Evolutionary conservation across 129 eudicot species (phyloP), one percentile per base, ranked within the genome.

Genomic region (Pseudognaphalium luteoalbum): DNA sequence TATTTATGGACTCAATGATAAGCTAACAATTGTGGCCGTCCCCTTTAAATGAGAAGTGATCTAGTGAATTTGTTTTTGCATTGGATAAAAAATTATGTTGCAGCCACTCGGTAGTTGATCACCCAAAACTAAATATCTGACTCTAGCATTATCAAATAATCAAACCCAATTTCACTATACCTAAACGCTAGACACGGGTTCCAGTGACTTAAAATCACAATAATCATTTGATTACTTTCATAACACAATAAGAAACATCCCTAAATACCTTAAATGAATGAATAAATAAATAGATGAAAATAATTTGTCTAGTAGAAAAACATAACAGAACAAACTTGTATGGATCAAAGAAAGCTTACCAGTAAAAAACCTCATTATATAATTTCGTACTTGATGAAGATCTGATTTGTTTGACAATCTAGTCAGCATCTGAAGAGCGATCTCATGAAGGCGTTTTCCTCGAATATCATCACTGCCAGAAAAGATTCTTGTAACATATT

Each of bases 401-500:
- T 83, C 91, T 34, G 81, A 61, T 72, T 80, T 90, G 41, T 74
- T 82, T 76, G 81, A 78, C 88, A 91, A 64, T 72, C 83, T 83
- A 63, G 86, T 59, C 86, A 87, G 87, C 91, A 95, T 80, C 83
- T 84, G 86, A 69, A 78, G 82, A 2, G 96, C 89, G 33, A 83
- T 76, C 39, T 89, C 94, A 75, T 89, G 96, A 82, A 95, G 86
- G 17, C 77, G 75, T 73, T 88, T 91, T 47, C 99, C 99, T 76
- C 97, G 81, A 63, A 72, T 75, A 82, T 95, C 99, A 19, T 89
- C 86, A 66, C 99, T 91, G 11, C 86, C 85, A 83, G 72, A 42
- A 78, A 95, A 95, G 52, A 95, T 89, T 56, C 87, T 88, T 76
- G 90, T 86, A 30, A 95, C 99, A 80, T 89, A 91, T 68, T 95